Evolutionary conservation across 164 flowering plant species (phyloP).

Genomic region (Litsea cubeba): DNA sequence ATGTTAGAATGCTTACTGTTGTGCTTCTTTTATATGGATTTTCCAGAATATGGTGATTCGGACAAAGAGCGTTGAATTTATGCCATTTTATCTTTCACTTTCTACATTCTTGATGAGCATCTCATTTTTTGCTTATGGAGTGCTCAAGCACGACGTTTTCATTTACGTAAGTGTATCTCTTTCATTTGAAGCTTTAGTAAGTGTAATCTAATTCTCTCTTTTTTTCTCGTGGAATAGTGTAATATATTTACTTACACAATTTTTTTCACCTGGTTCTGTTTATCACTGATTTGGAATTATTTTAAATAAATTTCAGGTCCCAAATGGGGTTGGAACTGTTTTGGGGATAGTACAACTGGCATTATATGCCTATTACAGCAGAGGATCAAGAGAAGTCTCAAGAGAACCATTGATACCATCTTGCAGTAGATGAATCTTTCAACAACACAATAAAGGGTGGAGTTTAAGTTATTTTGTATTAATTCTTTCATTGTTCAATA

Average conservation of each 20-base stretch:
- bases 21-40: not conserved
- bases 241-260: not conserved
- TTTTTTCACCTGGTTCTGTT: not conserved
- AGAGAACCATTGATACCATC: slow-evolving; percentile 53
- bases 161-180: slow-evolving; percentile 36
- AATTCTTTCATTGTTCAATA: not conserved
- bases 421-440: slow-evolving; percentile 21
- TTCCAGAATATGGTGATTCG: slow-evolving; percentile 20
- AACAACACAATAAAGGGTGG: not conserved
- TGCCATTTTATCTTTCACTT: slow-evolving; percentile 64
- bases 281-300: not conserved
- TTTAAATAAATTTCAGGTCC: slow-evolving; percentile 52
- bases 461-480: not conserved
- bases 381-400: slow-evolving; percentile 28
- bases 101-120: slow-evolving; percentile 54
- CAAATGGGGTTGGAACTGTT: slow-evolving; percentile 81
- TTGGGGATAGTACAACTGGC: slow-evolving; percentile 61
- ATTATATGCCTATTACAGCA: slow-evolving; percentile 51
- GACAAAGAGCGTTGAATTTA: slow-evolving; percentile 55
- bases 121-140: slow-evolving; percentile 49
- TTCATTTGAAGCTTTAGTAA: not conserved
- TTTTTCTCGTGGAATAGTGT: not conserved
- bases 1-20: not conserved
- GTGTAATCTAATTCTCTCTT: not conserved
- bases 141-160: slow-evolving; percentile 38